Base-by-base conservation (phyloP, 371 early-diverging fungal genomes). In the Syncephalastrum monosporum region DNA sequence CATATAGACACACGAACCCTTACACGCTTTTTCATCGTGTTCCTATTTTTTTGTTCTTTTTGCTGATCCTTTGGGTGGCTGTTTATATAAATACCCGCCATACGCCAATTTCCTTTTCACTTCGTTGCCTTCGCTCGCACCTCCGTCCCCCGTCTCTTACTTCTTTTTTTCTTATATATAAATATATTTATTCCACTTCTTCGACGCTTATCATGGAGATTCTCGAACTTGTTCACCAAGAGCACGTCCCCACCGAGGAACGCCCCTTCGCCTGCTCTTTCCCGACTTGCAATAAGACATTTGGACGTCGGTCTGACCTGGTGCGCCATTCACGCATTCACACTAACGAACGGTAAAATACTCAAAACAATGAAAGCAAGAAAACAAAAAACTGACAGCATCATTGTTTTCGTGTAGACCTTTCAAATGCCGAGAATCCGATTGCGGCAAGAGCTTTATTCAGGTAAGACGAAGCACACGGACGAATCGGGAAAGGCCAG, bases 281-380 rank as follows among this genome's bases (percentile, higher is more conserved):
- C 41, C 17, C 47, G 8, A 47, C 33, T 14, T 65, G 66, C 43
- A 53, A 50, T 16, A 65, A 65, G 56, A 53, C 64, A 2, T 64
- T 64, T 42, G 59, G 74, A 23, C 55, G 78, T 47, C 68, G 88
- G 61, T 89, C 90, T 24, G 91, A 91, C 60, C 78, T 91, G n/a
- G 84, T 83, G 47, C 80, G 91, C 50, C 91, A 91, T 68, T 81
- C 75, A 15, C 82, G 91, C 45, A 91, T 91, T 60, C 91, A 91
- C 68, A 89, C 89, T 7, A 86, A 87, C 52, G 89, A 88, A 59
- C 67, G 74, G 72, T 74, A 63, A 63, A 55, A 19, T 43, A 27
- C 17, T 29, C 29, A 29, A 7, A 29, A 21, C 29, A 45, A 42
- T 16, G 15, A 25, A 45, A 55, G 2, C 19, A 10, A 5, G 21